Conservation (phyloP, 805 yeast genomes). For the Priceomyces melissophilus region DNA sequence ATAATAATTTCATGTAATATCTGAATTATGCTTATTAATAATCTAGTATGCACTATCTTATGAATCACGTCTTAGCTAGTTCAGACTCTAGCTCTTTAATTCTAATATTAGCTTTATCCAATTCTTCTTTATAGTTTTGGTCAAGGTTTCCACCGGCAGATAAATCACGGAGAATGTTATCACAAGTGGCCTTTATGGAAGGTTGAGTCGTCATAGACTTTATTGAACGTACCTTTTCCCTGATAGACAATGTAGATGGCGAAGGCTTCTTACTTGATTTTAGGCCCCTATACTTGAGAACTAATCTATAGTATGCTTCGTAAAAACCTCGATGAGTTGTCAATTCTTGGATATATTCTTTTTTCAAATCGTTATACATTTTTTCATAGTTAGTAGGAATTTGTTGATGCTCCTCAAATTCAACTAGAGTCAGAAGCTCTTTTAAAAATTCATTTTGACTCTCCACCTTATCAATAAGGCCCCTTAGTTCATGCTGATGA, state of each 20-base stretch:
- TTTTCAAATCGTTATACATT: constrained; percentile 19
- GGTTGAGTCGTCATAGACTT: constrained; percentile 19
- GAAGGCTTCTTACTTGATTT: constrained; percentile 11
- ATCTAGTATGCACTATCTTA: background rate
- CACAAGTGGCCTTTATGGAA: constrained; percentile 18
- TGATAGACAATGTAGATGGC: constrained; percentile 5
- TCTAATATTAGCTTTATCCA: constrained; percentile 17
- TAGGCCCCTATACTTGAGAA: constrained; percentile 24
- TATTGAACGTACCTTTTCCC: constrained; percentile 18
- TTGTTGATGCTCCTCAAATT: constrained; percentile 11
- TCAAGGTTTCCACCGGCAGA: constrained; percentile 7
- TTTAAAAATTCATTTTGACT: constrained; percentile 18
- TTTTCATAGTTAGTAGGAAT: constrained; percentile 9
- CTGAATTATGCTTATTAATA: too few relatives aligned
- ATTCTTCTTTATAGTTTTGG: constrained; percentile 21
- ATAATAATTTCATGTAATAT: too few relatives aligned
- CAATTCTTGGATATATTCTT: constrained; percentile 27
- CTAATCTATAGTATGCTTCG: constrained; percentile 27
- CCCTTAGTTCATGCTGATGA: constrained; percentile 3
- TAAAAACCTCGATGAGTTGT: constrained; percentile 24
- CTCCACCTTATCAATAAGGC: constrained; percentile 7
- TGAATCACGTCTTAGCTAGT: background rate
- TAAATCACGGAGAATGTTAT: constrained; percentile 18
- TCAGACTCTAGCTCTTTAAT: constrained; percentile 17
- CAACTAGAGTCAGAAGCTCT: constrained; percentile 19